Base-by-base conservation (phyloP, 2,329 filamentous ascomycete genomes). In the Exophiala xenobiotica region DNA sequence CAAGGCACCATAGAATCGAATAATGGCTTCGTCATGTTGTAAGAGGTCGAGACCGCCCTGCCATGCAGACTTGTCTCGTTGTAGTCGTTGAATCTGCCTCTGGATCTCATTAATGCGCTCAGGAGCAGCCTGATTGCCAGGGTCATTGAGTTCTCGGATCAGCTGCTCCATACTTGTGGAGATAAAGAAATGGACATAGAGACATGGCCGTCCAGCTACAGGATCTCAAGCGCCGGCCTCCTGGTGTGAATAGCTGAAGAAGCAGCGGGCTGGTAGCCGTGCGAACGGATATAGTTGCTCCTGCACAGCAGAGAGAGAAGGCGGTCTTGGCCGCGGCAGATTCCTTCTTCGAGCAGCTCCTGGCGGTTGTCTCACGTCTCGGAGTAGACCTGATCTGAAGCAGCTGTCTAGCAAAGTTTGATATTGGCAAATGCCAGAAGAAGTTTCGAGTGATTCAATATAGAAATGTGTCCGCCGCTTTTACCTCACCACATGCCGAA, bases 1-100 rank as follows among this genome's bases (percentile, higher is more conserved):
- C 53, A 96, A 78, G 23, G 91, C 92, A 11, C 90, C 93, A 66
- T 95, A 96, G 71, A 97, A 97, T 58, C 87, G 86, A 60, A 93
- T 82, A 63, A 91, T 86, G 54, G 87, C 80, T 60, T 88, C 83
- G 18, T 80, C 73, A 54, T 82, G 83, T 44, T 75, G 75, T 8
- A 96, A 74, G 11, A 97, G 76, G 45, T 82, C 81, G 64, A 92
- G 85, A 16, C 90, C 90, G 39, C 96, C 78, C 49, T 87, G 79
- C 93, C 93, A 99, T 48, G 90, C 92, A 63, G 88, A 78, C 1
- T 85, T 77, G 2, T 89, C 88, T 60, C 83, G 83, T 66, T 97
- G 93, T 14, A 96, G 74, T 20, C 78, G 77, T 56, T 93, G 88
- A 11, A 99, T 75, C 11, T 85, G 82, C 50, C 87, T 83, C 66